Conservation (phyloP, 2,329 filamentous ascomycete species). For the Arthrobotrys iridis region DNA sequence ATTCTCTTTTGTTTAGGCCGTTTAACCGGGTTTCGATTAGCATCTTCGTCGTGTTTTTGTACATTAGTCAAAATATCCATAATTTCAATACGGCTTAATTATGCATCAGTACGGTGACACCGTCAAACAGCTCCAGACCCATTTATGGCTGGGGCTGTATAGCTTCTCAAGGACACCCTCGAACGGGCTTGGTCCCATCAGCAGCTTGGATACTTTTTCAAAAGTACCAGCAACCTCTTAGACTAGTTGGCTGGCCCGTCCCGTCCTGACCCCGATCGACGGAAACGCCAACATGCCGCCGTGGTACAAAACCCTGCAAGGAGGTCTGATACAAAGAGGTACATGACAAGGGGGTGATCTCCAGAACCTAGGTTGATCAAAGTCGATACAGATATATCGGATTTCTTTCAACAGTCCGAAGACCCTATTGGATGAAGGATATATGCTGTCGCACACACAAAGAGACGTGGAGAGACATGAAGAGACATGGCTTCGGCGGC, state of each 20-base stretch:
- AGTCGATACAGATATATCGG: background rate
- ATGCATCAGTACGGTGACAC: background rate
- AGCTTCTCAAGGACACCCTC: background rate
- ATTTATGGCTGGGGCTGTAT: background rate
- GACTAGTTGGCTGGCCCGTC: background rate
- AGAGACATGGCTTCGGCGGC: background rate
- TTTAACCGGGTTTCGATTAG: background rate
- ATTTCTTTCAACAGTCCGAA: background rate
- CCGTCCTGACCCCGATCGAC: background rate
- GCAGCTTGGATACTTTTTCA: background rate
- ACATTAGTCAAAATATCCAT: background rate
- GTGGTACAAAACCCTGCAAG: constrained; percentile 13
- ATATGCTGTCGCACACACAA: background rate
- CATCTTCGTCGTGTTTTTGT: background rate
- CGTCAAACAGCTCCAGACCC: too few relatives aligned
- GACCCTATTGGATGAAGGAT: background rate
- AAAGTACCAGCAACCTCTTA: constrained; percentile 11
- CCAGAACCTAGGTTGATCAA: background rate
- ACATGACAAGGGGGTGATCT: constrained; percentile 9
- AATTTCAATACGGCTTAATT: background rate
- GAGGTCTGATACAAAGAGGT: constrained; percentile 2
- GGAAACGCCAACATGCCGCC: constrained; percentile 20
- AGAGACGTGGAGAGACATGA: too few relatives aligned
- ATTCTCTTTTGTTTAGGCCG: background rate
- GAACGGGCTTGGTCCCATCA: background rate